Conservation (phyloP, 139 green algal species). For the Pleodorina starrii region DNA sequence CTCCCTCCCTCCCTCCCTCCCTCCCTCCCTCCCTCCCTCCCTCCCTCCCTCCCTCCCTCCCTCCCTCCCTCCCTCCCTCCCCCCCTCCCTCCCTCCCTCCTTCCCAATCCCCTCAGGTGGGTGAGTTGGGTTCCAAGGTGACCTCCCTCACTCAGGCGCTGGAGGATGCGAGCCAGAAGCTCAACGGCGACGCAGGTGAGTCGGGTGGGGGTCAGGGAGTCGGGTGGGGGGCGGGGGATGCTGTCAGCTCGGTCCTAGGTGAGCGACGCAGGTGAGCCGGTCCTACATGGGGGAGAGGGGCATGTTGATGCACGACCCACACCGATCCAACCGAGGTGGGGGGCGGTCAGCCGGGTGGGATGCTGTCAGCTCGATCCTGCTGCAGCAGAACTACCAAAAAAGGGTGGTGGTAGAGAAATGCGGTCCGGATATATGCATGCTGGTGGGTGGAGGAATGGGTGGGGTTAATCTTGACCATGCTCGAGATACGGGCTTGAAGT, state of each 20-base stretch:
- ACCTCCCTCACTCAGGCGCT: not conserved
- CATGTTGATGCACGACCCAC: not conserved
- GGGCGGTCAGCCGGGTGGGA: too few relatives aligned
- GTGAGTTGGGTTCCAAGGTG: conserved; percentile 13
- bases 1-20: not conserved
- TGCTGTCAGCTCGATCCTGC: too few relatives aligned
- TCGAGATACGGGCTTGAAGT: too few relatives aligned
- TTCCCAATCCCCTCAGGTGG: not conserved
- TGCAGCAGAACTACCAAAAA: too few relatives aligned
- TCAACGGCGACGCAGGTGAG: conserved; percentile 21
- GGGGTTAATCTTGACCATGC: too few relatives aligned
- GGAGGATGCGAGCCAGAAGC: not conserved
- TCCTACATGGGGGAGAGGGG: not conserved
- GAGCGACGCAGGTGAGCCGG: not conserved
- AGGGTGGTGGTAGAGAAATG: too few relatives aligned
- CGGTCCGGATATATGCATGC: too few relatives aligned
- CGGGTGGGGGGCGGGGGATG: too few relatives aligned
- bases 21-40: not conserved
- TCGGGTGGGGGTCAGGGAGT: too few relatives aligned
- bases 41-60: not conserved
- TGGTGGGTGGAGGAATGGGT: too few relatives aligned
- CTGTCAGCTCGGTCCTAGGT: too few relatives aligned
- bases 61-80: not conserved
- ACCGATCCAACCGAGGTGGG: not conserved
- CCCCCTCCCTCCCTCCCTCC: not conserved